phyloP scores from a whole-genome alignment of 2,329 filamentous ascomycete species.

The Coleophoma eucalyptorum region DNA sequence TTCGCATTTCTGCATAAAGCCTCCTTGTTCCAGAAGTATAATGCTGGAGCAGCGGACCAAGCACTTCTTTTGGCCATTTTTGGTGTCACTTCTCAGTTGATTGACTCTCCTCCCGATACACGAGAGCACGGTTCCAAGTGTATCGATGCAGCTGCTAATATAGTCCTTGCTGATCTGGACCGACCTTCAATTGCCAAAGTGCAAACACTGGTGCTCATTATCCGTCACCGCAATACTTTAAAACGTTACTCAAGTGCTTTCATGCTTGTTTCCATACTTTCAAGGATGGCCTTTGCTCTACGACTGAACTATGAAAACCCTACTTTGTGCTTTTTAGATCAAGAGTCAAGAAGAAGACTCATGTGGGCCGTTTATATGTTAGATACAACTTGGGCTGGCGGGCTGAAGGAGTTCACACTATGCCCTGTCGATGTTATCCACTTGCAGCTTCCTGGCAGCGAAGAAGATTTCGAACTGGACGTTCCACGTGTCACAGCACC shows the following conservation, averaged over 20 bases:
- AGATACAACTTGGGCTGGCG: neutral
- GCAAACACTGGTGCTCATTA: neutral
- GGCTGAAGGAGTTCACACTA: neutral
- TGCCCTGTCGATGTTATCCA: neutral
- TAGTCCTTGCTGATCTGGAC: neutral
- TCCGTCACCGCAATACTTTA: neutral
- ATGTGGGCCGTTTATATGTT: constrained; percentile 2
- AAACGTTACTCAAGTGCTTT: neutral
- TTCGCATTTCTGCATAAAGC: neutral
- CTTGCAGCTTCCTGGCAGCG: neutral
- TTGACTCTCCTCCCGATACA: too few relatives aligned
- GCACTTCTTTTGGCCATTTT: neutral
- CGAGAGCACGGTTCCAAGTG: neutral
- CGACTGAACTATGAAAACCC: constrained; percentile 1
- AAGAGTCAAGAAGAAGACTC: neutral
- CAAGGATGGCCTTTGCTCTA: neutral
- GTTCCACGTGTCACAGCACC: neutral
- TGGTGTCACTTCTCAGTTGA: neutral
- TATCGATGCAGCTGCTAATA: neutral
- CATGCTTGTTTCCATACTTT: neutral
- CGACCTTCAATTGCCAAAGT: neutral
- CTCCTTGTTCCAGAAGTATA: neutral
- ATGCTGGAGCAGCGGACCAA: neutral
- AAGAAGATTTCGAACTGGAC: neutral
- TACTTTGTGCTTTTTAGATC: neutral